Evolutionary conservation across 768 basidiomycete genomes (phyloP), one percentile per base, ranked within the genome.

Genomic region (Phanerochaete carnosa): DNA sequence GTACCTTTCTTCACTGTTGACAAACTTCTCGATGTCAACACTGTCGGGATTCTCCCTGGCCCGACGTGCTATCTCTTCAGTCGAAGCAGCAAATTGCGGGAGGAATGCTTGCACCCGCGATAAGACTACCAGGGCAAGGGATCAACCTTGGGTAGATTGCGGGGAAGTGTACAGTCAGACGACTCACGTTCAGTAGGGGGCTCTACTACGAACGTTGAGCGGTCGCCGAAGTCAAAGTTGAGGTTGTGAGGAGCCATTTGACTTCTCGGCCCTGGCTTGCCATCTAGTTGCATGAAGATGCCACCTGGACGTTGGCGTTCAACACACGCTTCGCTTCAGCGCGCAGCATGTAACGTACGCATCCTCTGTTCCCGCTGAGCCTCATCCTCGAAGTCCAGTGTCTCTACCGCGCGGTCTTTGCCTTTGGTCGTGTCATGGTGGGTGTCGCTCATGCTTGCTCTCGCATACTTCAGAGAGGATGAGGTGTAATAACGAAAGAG

Each of bases 21-120:
- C 16, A 25, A 90, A 65, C 59, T 86, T 78, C 70, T 92, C 90
- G 43, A 92, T 89, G 66, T 90, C 83, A n/a, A 90, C 74, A 64
- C 83, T 86, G 19, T 70, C 67, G 1, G 85, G 87, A 60, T 86
- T 79, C 43, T 72, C 69, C 39, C 78, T 71, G 11, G 74, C 75
- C n/a, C 76, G 76, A 59, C 78, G 75, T 2, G 77, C 66, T 19
- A 90, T 78, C 1, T 79, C 70, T 1, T 77, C 78, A 64, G 89
- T 90, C 2, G 88, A 86, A 13, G 84, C 86, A 50, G 85, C 81
- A 19, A 90, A 74, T 64, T 83, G 76, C 2, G 88, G 88, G 5
- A 91, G 79, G 68, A 91, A 90, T 0, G 83, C 80, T 68, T 84
- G 82, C 3, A 90, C 77, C 19, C 88, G 83, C 11, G 83, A 77